phyloP scores from a whole-genome alignment of 2,329 filamentous ascomycete species.

The Ophiobolus disseminans region DNA sequence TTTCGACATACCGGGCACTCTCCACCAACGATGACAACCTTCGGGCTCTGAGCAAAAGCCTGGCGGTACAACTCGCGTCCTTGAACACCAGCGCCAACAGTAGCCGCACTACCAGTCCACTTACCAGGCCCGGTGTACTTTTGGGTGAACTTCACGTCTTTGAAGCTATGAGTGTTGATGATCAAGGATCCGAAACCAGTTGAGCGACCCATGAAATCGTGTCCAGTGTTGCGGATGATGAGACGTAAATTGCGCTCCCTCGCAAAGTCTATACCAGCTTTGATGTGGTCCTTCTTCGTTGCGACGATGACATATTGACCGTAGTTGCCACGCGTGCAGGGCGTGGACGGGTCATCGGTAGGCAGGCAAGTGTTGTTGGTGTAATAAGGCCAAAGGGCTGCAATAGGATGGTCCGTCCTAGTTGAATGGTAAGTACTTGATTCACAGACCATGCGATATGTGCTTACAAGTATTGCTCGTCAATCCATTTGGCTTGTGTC shows the following conservation, averaged over 20 bases:
- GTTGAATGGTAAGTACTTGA: background rate
- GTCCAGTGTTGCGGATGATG: constrained; percentile 46
- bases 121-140: constrained; percentile 41
- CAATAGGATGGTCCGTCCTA: constrained; percentile 43
- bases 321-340: constrained; percentile 44
- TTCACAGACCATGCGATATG: no score
- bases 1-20: constrained; percentile 40
- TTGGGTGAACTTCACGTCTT: constrained; percentile 36
- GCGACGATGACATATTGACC: constrained; percentile 44
- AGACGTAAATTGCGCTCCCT: constrained; percentile 40
- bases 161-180: constrained; percentile 49
- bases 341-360: constrained; percentile 28
- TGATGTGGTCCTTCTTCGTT: constrained; percentile 41
- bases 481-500: constrained; percentile 31
- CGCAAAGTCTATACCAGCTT: constrained; percentile 45
- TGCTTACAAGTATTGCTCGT: constrained; percentile 44
- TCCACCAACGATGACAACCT: constrained; percentile 46
- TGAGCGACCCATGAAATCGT: constrained; percentile 47
- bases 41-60: constrained; percentile 38
- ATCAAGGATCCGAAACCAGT: constrained; percentile 44
- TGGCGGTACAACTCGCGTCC: constrained; percentile 42
- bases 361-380: constrained; percentile 46
- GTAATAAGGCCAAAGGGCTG: constrained; percentile 41
- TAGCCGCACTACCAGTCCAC: constrained; percentile 42
- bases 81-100: constrained; percentile 46